Evolutionary conservation across 2,329 filamentous ascomycete species (phyloP).

Genomic region (Aspergillus sergii): DNA sequence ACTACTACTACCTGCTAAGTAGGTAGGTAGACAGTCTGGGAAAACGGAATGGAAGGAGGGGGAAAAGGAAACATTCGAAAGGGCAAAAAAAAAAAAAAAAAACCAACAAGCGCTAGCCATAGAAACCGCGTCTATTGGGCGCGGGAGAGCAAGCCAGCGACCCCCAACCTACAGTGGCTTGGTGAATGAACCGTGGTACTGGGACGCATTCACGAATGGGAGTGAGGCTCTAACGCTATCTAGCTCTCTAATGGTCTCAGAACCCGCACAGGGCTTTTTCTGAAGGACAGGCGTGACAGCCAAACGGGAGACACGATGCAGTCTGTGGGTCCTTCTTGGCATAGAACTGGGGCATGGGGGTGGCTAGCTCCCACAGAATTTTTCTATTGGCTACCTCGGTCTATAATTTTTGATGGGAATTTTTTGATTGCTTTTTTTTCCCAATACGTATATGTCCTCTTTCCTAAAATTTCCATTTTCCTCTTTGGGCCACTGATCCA

Average conservation of each 20-base stretch:
- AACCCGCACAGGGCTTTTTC: slow-evolving; percentile 17
- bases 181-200: slow-evolving; percentile 24
- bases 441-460: neutral
- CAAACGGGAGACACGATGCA: slow-evolving; percentile 23
- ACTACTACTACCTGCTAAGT: neutral
- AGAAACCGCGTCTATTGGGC: slow-evolving; percentile 20
- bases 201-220: slow-evolving; percentile 25
- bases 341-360: slow-evolving; percentile 10
- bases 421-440: neutral
- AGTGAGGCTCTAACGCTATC: slow-evolving; percentile 17
- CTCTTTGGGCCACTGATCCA: neutral
- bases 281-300: slow-evolving; percentile 20
- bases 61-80: slow-evolving; percentile 2
- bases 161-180: slow-evolving; percentile 22
- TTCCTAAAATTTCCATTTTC: neutral
- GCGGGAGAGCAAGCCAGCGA: slow-evolving; percentile 21
- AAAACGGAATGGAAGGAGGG: slow-evolving; percentile 4
- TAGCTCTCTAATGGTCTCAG: slow-evolving; percentile 22
- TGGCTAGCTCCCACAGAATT: neutral
- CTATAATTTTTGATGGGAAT: neutral
- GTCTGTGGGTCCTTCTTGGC: slow-evolving; percentile 18
- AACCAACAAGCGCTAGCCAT: slow-evolving; percentile 29
- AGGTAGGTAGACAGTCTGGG: neutral
- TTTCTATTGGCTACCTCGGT: neutral
- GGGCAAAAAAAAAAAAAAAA: slow-evolving; percentile 13